Evolutionary conservation across 805 yeast species (phyloP), one percentile per base, ranked within the genome.

Genomic region (Metschnikowia matae): DNA sequence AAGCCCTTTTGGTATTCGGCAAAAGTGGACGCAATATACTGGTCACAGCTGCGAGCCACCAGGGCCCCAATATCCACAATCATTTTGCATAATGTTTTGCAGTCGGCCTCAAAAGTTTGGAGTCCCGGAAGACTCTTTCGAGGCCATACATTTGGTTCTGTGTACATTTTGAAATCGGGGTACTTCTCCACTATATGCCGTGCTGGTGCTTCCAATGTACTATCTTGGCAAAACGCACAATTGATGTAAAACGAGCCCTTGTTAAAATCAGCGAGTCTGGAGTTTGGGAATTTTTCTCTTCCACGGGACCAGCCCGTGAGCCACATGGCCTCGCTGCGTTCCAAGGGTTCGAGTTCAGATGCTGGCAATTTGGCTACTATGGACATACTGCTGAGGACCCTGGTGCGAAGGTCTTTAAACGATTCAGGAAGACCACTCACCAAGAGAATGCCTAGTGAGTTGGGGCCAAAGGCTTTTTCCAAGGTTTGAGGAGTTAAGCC

Each of bases 241-340:
- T 81, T 82, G 48, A 78, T 72, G 57, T 82, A 82, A 55, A 65
- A 82, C 2, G 84, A 80, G 6, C 85, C 87, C 57, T 82, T 82
- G 47, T 72, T 65, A 29, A 56, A 58, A 57, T 82, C 85, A 1
- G 78, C 78, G 38, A 64, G 53, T 2, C 79, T 80, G 34, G 65
- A 62, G 6, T 49, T 47, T 1, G 69, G 69, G 34, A 82, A 67
- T 33, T 62, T 71, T 55, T 82, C 86, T 47, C 73, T 76, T 0
- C 85, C 85, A 21, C 80, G 62, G 7, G 85, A 80, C 85, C 85
- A 82, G 1, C 85, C 87, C 1, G 78, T 76, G 6, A 80, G 64
- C 78, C 81, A 82, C 54, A 62, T 66, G 0, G 81, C 73, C 46
- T 78, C 81, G 15, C 75, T 77, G 21, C 66, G 67, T 55, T 80